phyloP scores from a whole-genome alignment of 345 rosid species.

The Boechera stricta region DNA sequence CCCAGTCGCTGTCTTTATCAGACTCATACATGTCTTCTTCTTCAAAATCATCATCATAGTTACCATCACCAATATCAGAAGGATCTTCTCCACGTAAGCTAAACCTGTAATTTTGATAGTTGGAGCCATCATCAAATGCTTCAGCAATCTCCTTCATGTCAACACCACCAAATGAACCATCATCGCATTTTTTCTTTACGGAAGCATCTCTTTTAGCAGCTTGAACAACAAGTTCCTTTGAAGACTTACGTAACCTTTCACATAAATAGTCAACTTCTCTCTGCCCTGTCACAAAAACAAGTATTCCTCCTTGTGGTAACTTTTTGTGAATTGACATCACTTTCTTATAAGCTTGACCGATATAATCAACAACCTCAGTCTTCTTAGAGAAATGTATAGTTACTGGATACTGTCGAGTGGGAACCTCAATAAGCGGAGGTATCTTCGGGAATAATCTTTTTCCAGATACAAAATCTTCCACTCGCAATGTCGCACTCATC shows the following conservation, averaged over 20 bases:
- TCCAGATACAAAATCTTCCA: constrained; percentile 78
- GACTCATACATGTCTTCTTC: constrained; percentile 53
- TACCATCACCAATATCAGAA: constrained; percentile 41
- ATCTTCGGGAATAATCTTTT: constrained; percentile 59
- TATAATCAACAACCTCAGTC: constrained; percentile 83
- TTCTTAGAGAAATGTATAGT: constrained; percentile 80
- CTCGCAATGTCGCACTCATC: constrained; percentile 94
- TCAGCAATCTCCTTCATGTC: constrained; percentile 77
- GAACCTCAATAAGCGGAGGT: constrained; percentile 85
- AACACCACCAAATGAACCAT: constrained; percentile 52
- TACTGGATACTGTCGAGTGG: constrained; percentile 82
- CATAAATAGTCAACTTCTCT: constrained; percentile 91
- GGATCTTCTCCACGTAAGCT: constrained; percentile 62
- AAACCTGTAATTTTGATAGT: constrained; percentile 57
- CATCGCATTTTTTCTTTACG: constrained; percentile 36
- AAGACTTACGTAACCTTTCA: constrained; percentile 63
- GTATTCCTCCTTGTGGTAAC: constrained; percentile 90
- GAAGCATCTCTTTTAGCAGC: constrained; percentile 35
- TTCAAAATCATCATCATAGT: constrained; percentile 34
- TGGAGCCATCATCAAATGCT: constrained; percentile 60
- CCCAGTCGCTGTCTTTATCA: constrained; percentile 74
- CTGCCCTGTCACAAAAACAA: constrained; percentile 93
- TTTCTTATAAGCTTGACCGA: constrained; percentile 88
- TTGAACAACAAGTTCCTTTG: constrained; percentile 52
- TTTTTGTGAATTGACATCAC: constrained; percentile 83